These are phyloP conservation scores for Neltuma alba DNA, from an alignment of 306 rosid genomes.

Conservation along the genomic window DNA sequence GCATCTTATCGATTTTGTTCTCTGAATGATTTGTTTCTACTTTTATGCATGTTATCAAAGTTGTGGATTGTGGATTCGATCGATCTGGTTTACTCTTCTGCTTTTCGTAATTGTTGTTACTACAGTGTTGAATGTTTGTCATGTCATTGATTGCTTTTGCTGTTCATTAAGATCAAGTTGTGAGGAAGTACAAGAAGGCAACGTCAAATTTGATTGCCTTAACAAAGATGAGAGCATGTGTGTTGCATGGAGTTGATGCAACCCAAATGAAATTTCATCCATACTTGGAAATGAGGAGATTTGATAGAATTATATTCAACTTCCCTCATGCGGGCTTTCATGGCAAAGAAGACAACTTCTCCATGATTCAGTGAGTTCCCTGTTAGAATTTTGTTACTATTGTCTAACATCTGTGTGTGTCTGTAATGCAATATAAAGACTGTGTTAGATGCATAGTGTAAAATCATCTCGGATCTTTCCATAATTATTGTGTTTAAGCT, in stretches of 20 bases:
- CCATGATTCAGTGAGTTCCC: constrained; percentile 51
- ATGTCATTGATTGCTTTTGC: constrained; percentile 12
- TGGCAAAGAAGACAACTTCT: constrained; percentile 31
- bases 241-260: constrained; percentile 60
- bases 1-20: background rate
- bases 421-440: background rate
- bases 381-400: background rate
- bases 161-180: constrained; percentile 43
- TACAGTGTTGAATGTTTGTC: background rate
- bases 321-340: constrained; percentile 72
- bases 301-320: constrained; percentile 62
- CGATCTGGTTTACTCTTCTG: background rate
- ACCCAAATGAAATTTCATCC: constrained; percentile 52
- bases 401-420: background rate
- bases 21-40: background rate
- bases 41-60: background rate
- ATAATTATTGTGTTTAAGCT: background rate
- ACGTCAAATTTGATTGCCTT: constrained; percentile 49
- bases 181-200: constrained; percentile 55
- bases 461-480: background rate
- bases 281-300: constrained; percentile 43
- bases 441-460: background rate
- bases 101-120: no score
- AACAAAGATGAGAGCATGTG: constrained; percentile 46
- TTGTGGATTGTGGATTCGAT: background rate